A percentile compares a stretch with the other conserved stretches of the same genome.
Evolutionary conservation across 2,329 filamentous ascomycete genomes (phyloP).

Genomic region (Coleophoma eucalyptorum): DNA sequence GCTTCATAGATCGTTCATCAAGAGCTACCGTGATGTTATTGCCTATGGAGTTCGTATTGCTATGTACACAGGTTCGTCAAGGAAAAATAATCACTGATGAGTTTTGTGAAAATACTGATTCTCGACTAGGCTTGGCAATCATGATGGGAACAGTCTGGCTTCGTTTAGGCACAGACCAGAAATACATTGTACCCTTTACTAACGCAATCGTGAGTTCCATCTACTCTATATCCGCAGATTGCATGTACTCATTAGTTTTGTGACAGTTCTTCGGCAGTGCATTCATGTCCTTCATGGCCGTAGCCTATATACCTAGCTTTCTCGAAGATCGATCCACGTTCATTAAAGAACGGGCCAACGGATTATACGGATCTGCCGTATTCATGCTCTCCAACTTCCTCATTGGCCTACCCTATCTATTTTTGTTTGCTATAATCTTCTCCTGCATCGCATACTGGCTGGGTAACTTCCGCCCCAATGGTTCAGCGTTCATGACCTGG

Average conservation of each 20-base stretch:
- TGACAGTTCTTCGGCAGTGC: constrained; percentile 62
- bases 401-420: constrained; percentile 77
- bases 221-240: background rate
- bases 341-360: constrained; percentile 76
- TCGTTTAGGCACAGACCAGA: constrained; percentile 62
- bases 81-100: too few relatives aligned
- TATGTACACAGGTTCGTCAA: constrained; percentile 60
- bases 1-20: constrained; percentile 76
- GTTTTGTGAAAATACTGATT: too few relatives aligned
- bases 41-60: constrained; percentile 78
- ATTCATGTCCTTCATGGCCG: constrained; percentile 78
- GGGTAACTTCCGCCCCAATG: constrained; percentile 66
- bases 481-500: constrained; percentile 69
- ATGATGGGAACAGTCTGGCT: constrained; percentile 91
- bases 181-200: constrained; percentile 74
- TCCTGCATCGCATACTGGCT: constrained; percentile 77
- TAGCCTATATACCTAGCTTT: constrained; percentile 81
- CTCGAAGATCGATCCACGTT: constrained; percentile 74
- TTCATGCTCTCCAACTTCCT: constrained; percentile 79
- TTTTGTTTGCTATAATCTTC: constrained; percentile 73
- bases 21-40: constrained; percentile 79
- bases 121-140: constrained; percentile 56
- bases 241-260: background rate
- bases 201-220: constrained; percentile 62
- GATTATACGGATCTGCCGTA: constrained; percentile 69